Conservation (phyloP, 2,329 filamentous ascomycete species). For the Tolypocladium cylindrosporum region DNA sequence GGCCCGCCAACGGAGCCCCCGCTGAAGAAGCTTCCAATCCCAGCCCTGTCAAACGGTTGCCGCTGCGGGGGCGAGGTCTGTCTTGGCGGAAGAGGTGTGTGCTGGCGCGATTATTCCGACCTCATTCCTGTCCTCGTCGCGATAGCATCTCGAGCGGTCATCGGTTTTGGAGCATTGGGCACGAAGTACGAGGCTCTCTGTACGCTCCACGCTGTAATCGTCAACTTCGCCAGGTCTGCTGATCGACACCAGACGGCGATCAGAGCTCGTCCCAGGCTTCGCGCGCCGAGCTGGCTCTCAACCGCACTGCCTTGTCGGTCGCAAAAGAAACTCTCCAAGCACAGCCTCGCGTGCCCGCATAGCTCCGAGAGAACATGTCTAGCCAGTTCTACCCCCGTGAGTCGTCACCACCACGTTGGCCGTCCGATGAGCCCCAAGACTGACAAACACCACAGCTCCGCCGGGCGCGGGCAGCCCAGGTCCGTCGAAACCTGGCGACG, state of each 20-base stretch:
- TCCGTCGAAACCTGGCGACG: constrained; percentile 6
- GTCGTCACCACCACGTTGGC: constrained; percentile 9
- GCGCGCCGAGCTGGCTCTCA: not conserved
- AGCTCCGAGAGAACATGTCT: constrained; percentile 18
- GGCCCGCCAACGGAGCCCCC: not conserved
- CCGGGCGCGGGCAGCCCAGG: constrained; percentile 12
- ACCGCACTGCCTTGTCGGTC: not conserved
- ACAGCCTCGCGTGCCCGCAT: not conserved
- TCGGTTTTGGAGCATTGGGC: no score
- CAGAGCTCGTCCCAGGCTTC: not conserved
- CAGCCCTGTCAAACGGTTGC: not conserved
- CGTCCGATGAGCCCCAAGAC: not conserved
- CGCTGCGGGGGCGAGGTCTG: not conserved
- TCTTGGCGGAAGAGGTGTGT: not conserved
- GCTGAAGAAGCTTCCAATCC: not conserved
- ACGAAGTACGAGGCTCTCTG: no score
- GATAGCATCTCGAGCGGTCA: not conserved
- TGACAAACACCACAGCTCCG: constrained; percentile 1
- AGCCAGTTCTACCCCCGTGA: constrained; percentile 37
- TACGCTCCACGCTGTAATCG: not conserved
- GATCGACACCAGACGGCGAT: not conserved
- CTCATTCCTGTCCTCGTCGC: not conserved
- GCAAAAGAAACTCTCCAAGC: not conserved
- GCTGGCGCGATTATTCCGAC: not conserved
- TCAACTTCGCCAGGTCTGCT: not conserved